A percentile compares a stretch with the other conserved stretches of the same genome.
phyloP scores from a whole-genome alignment of 75 land plant genomes.

The Sequoiadendron giganteum region DNA sequence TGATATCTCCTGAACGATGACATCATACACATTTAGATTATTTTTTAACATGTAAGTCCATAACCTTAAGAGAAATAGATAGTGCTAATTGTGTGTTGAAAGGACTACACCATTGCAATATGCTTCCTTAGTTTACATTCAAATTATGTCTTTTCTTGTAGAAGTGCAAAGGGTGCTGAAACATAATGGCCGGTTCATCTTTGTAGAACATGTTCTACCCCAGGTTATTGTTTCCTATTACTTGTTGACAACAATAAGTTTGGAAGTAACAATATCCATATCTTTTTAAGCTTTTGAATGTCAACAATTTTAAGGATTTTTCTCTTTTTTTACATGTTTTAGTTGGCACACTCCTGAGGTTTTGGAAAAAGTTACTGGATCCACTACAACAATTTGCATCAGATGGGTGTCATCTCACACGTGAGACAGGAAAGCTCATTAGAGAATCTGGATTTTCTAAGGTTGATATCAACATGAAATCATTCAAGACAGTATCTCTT shows the following conservation, averaged over 20 bases:
- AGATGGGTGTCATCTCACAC: conserved; percentile 88
- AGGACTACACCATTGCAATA: neutral
- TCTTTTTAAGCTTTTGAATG: neutral
- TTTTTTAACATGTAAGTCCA: neutral
- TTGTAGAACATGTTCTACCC: conserved; percentile 97
- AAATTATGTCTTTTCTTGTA: conserved; percentile 22
- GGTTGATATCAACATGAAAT: conserved; percentile 27
- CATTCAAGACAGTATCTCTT: conserved; percentile 26
- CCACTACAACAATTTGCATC: conserved; percentile 74
- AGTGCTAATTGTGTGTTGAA: neutral
- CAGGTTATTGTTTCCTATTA: conserved; percentile 40
- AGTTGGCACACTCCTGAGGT: conserved; percentile 69
- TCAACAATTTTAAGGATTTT: neutral
- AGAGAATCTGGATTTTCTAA: conserved; percentile 53
- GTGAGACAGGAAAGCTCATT: conserved; percentile 59
- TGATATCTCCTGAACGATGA: neutral
- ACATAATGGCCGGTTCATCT: conserved; percentile 69
- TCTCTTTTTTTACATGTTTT: conserved; percentile 11
- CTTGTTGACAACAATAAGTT: neutral
- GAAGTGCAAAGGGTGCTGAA: conserved; percentile 90
- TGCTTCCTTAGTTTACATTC: neutral
- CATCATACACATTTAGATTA: neutral
- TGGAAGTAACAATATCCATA: neutral
- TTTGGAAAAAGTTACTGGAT: conserved; percentile 62
- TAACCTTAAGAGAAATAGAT: neutral